These are phyloP conservation scores for Citrus reticulata DNA, from an alignment of 345 rosid genomes.

Conservation along the genomic window DNA sequence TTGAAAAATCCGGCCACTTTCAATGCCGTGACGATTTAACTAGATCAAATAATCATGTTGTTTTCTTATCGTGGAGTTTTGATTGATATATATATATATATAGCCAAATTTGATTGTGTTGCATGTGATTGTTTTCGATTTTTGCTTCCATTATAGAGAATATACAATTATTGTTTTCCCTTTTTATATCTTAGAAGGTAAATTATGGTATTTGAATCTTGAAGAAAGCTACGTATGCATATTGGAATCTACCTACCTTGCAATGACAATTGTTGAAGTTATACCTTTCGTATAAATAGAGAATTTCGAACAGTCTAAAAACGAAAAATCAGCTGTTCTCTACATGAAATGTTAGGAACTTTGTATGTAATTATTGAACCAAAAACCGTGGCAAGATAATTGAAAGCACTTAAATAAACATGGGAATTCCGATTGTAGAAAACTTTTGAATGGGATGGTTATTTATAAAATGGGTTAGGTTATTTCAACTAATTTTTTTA, in stretches of 20 bases:
- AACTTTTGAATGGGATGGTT: not conserved
- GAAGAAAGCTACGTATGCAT: not conserved
- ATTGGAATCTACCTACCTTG: not conserved
- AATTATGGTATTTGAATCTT: not conserved
- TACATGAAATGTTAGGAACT: too few species aligned
- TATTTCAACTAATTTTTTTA: too few species aligned
- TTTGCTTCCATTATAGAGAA: too few species aligned
- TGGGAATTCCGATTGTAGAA: too few species aligned
- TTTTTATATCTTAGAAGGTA: too few species aligned
- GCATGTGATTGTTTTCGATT: not conserved
- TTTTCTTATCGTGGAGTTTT: not conserved
- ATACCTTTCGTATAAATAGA: not conserved
- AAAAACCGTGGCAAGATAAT: too few species aligned
- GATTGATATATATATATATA: too few species aligned
- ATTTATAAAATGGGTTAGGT: too few species aligned
- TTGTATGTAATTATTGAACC: not conserved
- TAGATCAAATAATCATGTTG: not conserved
- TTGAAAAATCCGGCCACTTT: not conserved
- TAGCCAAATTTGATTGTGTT: not conserved
- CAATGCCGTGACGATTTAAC: not conserved
- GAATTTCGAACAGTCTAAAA: not conserved
- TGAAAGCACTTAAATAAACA: too few species aligned
- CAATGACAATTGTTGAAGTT: not conserved
- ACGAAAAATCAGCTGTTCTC: too few species aligned
- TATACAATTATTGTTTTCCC: too few species aligned